Base-by-base conservation (phyloP, 208 protist genomes). In the Phytomonas francai region DNA sequence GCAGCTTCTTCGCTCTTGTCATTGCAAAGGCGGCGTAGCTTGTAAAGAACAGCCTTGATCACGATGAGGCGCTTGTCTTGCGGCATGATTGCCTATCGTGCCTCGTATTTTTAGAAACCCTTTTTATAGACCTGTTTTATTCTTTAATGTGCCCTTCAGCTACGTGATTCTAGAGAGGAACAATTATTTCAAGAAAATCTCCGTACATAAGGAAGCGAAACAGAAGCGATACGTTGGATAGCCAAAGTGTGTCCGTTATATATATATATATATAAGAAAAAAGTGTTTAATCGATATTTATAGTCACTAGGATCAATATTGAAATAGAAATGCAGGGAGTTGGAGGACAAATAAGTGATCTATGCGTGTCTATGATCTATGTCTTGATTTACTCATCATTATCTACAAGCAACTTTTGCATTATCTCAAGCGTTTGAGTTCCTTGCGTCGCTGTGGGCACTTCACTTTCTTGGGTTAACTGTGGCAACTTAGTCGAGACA, bases 11-110 rank as follows among this genome's bases (percentile, higher is more conserved):
- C 66, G 63, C 67, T 54, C 28, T 56, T 33, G 14, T 76, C 73
- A 27, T 67, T 69, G 62, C 80, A 83, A 27, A 92, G 68, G 27
- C 81, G 79, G 71, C 90, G 79, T 63, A 95, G 39, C 72, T 93
- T 92, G 75, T 88, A 80, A 0, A 95, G 67, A 54, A 93, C 87
- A 30, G 89, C 89, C 72, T 92, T 92, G 29, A 85, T 90, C 29
- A 95, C 71, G 77, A 95, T 89, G 7, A 95, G 76, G 6, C 89
- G 80, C 67, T 95, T 95, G 65, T 95, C 89, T 66, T 95, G 86
- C 28, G 89, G 89, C 89, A 95, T 95, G 16, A 11, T 29, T 9
- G 16, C 19, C 22, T 45, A 39, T 45, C 7, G 63, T 30, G 45
- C 25, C 11, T 25, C 6, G 1, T 9, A 25, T 54, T 54, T 25